Base-by-base conservation (phyloP, 2,329 filamentous ascomycete genomes). In the Juglanconis juglandina region DNA sequence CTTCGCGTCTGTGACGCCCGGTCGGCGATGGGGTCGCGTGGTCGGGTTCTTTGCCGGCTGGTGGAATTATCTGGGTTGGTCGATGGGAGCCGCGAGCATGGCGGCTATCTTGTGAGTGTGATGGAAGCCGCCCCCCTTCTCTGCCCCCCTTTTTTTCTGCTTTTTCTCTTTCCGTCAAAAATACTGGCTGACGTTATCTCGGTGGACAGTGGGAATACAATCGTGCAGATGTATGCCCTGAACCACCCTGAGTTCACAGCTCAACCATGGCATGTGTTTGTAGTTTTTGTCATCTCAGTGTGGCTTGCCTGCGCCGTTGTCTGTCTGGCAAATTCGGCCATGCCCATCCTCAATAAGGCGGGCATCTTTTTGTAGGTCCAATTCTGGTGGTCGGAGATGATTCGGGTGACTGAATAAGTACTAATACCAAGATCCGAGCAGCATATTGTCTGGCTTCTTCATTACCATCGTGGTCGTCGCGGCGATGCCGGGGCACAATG, bases 1-100 rank as follows among this genome's bases (percentile, higher is more conserved):
- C 66, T 87, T 82, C 81, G 84, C 84, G 2, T 79, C 82, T 13
- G 76, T 86, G 8, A 85, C 83, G 2, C 80, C 82, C 0, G 84
- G 84, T 2, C 71, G 67, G 2, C 59, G 64, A 57, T 81, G 79
- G 72, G 83, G 84, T 34, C 79, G 83, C 17, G 64, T 77, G 0
- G 75, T 83, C 9, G 76, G 76, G 5, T 79, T 77, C 68, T 77
- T 77, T 56, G 75, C 77, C 8, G 77, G 77, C 7, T 79, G 75
- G 75, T 78, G 76, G 75, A 79, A 79, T 65, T 77, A 73, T 57
- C 70, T 79, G 1, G 76, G 75, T 37, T 78, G 75, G 74, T 66
- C 72, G 5, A 67, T 77, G 17, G 76, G 75, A 1, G 68, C 68
- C 1, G 75, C 75, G 4, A 75, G 71, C 63, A 76, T 78, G 71